Evolutionary conservation across 2,329 filamentous ascomycete genomes (phyloP).

Genomic region (Harringtonia aguacate): DNA sequence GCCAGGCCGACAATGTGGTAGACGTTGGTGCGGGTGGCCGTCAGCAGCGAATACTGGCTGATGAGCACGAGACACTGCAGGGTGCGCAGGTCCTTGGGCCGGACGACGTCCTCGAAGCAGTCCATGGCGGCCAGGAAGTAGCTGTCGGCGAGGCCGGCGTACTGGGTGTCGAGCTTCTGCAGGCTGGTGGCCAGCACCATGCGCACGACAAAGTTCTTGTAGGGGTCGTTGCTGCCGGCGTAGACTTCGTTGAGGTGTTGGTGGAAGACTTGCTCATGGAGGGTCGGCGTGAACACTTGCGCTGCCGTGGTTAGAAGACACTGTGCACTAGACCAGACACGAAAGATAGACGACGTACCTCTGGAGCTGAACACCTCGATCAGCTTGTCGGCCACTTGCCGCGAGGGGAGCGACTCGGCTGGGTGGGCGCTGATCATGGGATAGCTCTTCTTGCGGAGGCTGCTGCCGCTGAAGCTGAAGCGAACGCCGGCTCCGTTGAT

Average conservation of each 20-base stretch:
- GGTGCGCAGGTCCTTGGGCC: constrained; percentile 83
- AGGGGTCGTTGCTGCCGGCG: constrained; percentile 61
- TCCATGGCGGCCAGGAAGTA: constrained; percentile 88
- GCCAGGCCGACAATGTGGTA: constrained; percentile 91
- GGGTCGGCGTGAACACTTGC: constrained; percentile 75
- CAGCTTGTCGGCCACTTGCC: constrained; percentile 64
- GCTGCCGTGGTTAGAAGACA: constrained; percentile 39
- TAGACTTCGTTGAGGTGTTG: constrained; percentile 74
- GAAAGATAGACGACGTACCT: constrained; percentile 38
- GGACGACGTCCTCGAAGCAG: constrained; percentile 71
- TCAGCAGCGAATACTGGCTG: constrained; percentile 83
- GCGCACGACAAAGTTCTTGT: constrained; percentile 77
- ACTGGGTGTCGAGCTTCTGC: constrained; percentile 81
- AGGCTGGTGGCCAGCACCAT: constrained; percentile 93
- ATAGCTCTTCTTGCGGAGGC: constrained; percentile 70
- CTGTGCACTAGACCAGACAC: no score
- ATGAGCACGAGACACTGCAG: constrained; percentile 83
- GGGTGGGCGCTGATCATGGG: constrained; percentile 81
- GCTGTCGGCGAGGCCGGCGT: constrained; percentile 87
- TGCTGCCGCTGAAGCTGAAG: constrained; percentile 38
- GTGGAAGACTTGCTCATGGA: constrained; percentile 74
- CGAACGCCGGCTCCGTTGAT: constrained; percentile 31
- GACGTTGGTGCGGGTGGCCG: constrained; percentile 81
- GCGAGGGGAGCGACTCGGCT: constrained; percentile 63
- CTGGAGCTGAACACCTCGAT: constrained; percentile 80